Evolutionary conservation across 208 protist genomes (phyloP).

Genomic region (Herpetomonas samuelpessoai): DNA sequence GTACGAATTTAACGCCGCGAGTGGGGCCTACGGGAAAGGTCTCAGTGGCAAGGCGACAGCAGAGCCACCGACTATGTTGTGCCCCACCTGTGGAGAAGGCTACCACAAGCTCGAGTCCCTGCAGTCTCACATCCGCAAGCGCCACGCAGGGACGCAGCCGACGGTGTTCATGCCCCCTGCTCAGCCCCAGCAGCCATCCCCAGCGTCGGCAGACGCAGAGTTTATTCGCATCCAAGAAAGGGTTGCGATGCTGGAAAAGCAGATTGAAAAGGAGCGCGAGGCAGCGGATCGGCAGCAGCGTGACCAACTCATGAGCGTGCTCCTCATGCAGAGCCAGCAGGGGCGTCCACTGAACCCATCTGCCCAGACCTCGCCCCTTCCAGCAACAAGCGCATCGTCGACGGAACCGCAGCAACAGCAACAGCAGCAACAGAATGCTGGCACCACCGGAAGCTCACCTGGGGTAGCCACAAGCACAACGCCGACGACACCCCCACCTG

Average conservation of each 20-base stretch:
- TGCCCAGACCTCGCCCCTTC: neutral
- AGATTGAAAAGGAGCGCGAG: slow-evolving; percentile 48
- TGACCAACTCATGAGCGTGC: slow-evolving; percentile 60
- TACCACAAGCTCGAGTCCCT: slow-evolving; percentile 88
- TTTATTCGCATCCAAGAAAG: slow-evolving; percentile 42
- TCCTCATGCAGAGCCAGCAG: slow-evolving; percentile 22
- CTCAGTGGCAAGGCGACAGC: neutral
- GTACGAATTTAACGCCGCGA: slow-evolving; percentile 70
- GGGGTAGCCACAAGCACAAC: neutral
- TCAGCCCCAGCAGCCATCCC: neutral
- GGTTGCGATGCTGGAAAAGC: slow-evolving; percentile 47
- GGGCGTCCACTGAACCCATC: no score
- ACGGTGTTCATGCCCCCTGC: neutral
- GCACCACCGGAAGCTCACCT: neutral
- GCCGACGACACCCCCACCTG: neutral
- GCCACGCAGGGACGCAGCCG: neutral
- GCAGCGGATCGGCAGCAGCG: slow-evolving; percentile 54
- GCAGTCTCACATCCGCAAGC: slow-evolving; percentile 88
- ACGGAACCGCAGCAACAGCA: slow-evolving; percentile 2
- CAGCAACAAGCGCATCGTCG: slow-evolving; percentile 2
- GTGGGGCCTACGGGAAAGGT: neutral
- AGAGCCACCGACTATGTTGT: slow-evolving; percentile 17
- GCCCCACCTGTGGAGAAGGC: slow-evolving; percentile 68
- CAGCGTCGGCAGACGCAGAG: slow-evolving; percentile 8
- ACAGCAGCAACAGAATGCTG: slow-evolving; percentile 9